These are phyloP conservation scores for Porodaedalea pini DNA, from an alignment of 1,284 basidiomycete genomes.

Conservation along the genomic window DNA sequence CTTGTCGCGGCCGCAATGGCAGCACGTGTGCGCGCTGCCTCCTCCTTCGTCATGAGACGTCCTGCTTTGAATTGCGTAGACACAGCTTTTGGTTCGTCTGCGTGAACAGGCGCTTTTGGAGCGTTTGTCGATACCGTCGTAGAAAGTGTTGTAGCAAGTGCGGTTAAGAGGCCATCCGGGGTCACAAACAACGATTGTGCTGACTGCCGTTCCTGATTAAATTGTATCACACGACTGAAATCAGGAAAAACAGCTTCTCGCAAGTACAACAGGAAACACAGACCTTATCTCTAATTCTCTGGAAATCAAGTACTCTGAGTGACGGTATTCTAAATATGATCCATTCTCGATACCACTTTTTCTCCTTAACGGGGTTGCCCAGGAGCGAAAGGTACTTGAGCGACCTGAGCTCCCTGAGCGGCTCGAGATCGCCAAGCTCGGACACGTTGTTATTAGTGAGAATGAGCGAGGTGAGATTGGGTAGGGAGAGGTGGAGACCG, in stretches of 20 bases:
- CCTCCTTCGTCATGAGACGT: constrained; percentile 87
- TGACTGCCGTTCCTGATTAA: constrained; percentile 65
- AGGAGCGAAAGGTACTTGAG: constrained; percentile 82
- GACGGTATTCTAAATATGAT: constrained; percentile 78
- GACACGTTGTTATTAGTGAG: constrained; percentile 75
- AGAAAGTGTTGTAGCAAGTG: constrained; percentile 76
- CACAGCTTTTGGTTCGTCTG: constrained; percentile 69
- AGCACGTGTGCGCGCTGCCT: constrained; percentile 84
- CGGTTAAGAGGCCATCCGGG: constrained; percentile 69
- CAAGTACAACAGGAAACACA: constrained; percentile 36
- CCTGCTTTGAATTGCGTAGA: constrained; percentile 61
- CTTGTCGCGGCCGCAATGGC: constrained; percentile 90
- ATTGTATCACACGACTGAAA: constrained; percentile 18
- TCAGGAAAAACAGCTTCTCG: constrained; percentile 21
- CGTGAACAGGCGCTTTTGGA: constrained; percentile 54
- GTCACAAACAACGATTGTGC: constrained; percentile 78
- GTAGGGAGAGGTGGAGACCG: constrained; percentile 77
- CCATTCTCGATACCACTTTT: constrained; percentile 97
- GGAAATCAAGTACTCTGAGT: constrained; percentile 94
- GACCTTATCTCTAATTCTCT: constrained; percentile 94
- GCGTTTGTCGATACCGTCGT: constrained; percentile 66
- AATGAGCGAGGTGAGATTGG: constrained; percentile 77
- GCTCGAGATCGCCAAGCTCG: constrained; percentile 81
- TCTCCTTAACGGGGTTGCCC: constrained; percentile 90
- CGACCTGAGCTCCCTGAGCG: constrained; percentile 73